phyloP scores from a whole-genome alignment of 208 protist genomes.

The Acanthamoeba triangularis region DNA sequence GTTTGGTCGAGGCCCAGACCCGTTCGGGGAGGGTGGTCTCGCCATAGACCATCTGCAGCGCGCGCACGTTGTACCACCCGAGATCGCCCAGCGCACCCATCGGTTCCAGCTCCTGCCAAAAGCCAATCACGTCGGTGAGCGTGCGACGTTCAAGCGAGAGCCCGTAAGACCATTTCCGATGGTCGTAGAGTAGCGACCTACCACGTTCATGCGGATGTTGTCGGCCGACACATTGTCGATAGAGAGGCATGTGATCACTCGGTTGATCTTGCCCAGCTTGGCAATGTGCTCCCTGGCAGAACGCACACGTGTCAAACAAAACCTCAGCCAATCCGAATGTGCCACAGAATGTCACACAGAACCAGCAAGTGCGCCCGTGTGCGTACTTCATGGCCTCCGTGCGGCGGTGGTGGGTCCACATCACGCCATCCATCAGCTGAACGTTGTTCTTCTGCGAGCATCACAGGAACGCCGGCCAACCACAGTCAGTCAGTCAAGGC shows the following conservation, averaged over 20 bases:
- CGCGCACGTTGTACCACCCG: constrained; percentile 57
- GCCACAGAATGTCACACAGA: too few relatives aligned
- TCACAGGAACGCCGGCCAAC: too few relatives aligned
- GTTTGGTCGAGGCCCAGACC: constrained; percentile 51
- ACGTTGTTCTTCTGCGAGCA: constrained; percentile 28
- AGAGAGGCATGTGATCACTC: constrained; percentile 1
- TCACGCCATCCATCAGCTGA: constrained; percentile 58
- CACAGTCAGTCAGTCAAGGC: too few relatives aligned
- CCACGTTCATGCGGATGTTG: constrained; percentile 43
- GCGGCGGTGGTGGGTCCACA: constrained; percentile 44
- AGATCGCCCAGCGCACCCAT: constrained; percentile 37
- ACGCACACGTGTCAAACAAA: background rate
- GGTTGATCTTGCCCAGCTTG: constrained; percentile 48
- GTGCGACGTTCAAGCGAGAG: too few relatives aligned
- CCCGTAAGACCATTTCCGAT: too few relatives aligned
- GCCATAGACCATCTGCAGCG: constrained; percentile 27
- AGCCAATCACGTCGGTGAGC: background rate
- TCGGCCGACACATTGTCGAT: background rate
- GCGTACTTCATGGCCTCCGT: background rate
- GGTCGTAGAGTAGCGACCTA: background rate
- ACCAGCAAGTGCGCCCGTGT: background rate
- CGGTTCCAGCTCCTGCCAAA: background rate
- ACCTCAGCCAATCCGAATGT: background rate
- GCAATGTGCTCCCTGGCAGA: constrained; percentile 34
- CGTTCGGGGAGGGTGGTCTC: constrained; percentile 33